A percentile compares a stretch with the other conserved stretches of the same genome.
These are phyloP conservation scores for Trypanosoma rangeli DNA, from an alignment of 208 protist genomes.

Conservation along the genomic window DNA sequence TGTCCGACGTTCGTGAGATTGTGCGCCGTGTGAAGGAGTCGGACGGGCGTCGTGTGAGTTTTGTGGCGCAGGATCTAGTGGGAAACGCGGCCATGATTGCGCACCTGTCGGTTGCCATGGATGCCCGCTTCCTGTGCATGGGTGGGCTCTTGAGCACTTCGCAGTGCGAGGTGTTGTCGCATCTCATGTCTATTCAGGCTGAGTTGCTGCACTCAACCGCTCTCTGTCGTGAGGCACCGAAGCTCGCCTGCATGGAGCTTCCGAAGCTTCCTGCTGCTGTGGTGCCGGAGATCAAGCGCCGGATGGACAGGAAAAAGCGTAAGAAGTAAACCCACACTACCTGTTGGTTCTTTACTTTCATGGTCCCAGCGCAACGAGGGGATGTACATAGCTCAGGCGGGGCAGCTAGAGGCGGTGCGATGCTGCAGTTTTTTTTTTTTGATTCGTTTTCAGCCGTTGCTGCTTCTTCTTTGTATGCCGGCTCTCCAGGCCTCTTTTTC, in stretches of 20 bases:
- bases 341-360: neutral
- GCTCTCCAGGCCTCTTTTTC: neutral
- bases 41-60: constrained; percentile 23
- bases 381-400: constrained; percentile 1
- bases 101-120: constrained; percentile 33
- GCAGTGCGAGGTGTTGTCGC: constrained; percentile 33
- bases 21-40: constrained; percentile 14
- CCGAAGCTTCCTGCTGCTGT: constrained; percentile 28
- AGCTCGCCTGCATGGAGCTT: constrained; percentile 18
- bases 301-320: constrained; percentile 74
- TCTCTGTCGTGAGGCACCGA: constrained; percentile 20
- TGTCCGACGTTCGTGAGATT: constrained; percentile 18
- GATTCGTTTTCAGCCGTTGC: neutral
- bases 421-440: neutral
- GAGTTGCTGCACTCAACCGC: constrained; percentile 13
- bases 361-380: neutral
- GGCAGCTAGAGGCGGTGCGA: neutral
- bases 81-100: constrained; percentile 18
- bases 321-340: constrained; percentile 21
- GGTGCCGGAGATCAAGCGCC: constrained; percentile 71
- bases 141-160: constrained; percentile 24
- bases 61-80: constrained; percentile 18
- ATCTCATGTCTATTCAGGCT: constrained; percentile 28
- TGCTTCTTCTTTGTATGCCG: too few relatives aligned
- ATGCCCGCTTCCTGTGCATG: constrained; percentile 30